Evolutionary conservation across 2,329 filamentous ascomycete species (phyloP).

Genomic region (Hypoxylon sp.): DNA sequence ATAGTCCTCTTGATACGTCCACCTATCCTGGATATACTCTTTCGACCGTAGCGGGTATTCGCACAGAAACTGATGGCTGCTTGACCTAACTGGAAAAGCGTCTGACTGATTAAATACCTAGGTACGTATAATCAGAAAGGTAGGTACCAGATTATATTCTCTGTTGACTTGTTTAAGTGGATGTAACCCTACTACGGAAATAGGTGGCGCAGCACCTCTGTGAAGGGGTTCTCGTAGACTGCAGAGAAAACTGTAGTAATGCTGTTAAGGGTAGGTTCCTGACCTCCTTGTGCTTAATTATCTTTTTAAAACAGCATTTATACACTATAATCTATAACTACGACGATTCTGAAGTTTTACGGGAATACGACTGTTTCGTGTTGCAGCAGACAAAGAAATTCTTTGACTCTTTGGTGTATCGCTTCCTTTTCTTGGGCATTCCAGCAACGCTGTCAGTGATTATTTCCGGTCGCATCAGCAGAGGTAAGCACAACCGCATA

Average conservation of each 20-base stretch:
- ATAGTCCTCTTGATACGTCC: background rate
- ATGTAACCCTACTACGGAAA: background rate
- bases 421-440: background rate
- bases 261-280: background rate
- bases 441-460: background rate
- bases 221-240: background rate
- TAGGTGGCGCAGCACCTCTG: background rate
- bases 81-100: too few relatives aligned
- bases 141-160: too few relatives aligned
- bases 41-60: too few relatives aligned
- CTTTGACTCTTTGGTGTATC: background rate
- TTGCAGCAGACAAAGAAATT: slow-evolving; percentile 4
- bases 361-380: background rate
- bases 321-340: background rate
- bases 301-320: background rate
- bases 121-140: too few relatives aligned
- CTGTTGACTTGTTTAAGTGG: too few relatives aligned
- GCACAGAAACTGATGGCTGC: too few relatives aligned
- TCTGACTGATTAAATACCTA: too few relatives aligned
- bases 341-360: background rate
- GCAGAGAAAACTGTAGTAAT: background rate
- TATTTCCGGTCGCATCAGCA: slow-evolving; percentile 29
- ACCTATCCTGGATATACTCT: too few relatives aligned
- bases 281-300: background rate
- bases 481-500: slow-evolving; percentile 15